Percentiles rank a stretch among this genome's conserved stretches.
Conservation (phyloP, 805 yeast genomes). For the Wickerhamiella lipophila region DNA sequence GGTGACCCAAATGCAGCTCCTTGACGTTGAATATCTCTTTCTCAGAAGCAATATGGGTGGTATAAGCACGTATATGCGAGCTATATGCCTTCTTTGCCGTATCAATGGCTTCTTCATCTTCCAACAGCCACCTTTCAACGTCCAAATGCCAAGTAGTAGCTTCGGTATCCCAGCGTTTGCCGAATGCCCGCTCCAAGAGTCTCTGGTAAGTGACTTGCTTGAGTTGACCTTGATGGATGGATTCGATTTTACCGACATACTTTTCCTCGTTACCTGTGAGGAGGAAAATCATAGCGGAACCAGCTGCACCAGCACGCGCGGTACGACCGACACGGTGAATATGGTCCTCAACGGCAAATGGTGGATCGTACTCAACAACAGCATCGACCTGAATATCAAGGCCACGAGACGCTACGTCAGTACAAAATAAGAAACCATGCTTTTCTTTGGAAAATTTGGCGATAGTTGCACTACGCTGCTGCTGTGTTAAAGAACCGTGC, state of each 20-base stretch:
- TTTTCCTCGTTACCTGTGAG: conserved; percentile 86
- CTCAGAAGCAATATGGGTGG: conserved; percentile 81
- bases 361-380: conserved; percentile 90
- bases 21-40: conserved; percentile 71
- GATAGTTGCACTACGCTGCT: conserved; percentile 64
- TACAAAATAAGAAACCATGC: conserved; percentile 61
- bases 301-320: conserved; percentile 89
- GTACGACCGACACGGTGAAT: conserved; percentile 95
- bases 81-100: conserved; percentile 71
- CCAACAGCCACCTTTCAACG: conserved; percentile 78
- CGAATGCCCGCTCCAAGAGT: conserved; percentile 28
- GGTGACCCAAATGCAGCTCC: conserved; percentile 79
- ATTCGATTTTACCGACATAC: conserved; percentile 50
- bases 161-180: conserved; percentile 66
- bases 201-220: conserved; percentile 35
- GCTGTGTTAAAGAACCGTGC: conserved; percentile 87
- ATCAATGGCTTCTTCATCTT: conserved; percentile 44
- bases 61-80: conserved; percentile 86
- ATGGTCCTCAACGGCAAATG: conserved; percentile 88
- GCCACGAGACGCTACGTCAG: conserved; percentile 97
- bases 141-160: conserved; percentile 95
- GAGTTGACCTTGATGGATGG: conserved; percentile 46
- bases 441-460: conserved; percentile 31
- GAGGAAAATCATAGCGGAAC: conserved; percentile 64
- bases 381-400: conserved; percentile 77